Conservation (phyloP, 1,284 basidiomycete species). For the Ustilago loliicola region DNA sequence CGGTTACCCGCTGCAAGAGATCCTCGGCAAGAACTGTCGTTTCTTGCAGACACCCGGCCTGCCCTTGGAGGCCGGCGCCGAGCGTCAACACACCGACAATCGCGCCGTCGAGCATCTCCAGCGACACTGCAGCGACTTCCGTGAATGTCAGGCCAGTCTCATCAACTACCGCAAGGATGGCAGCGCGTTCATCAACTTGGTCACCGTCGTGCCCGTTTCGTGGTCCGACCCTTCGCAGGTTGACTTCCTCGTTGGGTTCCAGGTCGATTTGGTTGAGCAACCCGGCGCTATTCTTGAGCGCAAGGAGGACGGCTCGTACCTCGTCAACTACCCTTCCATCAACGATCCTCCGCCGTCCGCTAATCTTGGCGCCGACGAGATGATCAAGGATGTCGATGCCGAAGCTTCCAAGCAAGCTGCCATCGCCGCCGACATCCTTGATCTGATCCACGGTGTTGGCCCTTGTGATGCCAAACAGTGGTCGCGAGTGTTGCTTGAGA, state of each 20-base stretch:
- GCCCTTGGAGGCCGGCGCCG: conserved; percentile 77
- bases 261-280: conserved; percentile 83
- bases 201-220: conserved; percentile 68
- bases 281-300: conserved; percentile 81
- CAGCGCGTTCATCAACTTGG: conserved; percentile 77
- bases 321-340: conserved; percentile 63
- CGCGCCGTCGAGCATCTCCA: conserved; percentile 76
- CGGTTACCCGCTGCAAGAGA: conserved; percentile 78
- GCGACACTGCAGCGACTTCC: conserved; percentile 44
- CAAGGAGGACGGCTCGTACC: conserved; percentile 61
- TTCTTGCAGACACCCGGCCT: conserved; percentile 82
- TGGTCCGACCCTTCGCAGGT: conserved; percentile 78
- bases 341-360: conserved; percentile 50
- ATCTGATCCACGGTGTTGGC: conserved; percentile 50
- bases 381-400: conserved; percentile 46
- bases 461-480: conserved; percentile 58
- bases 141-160: conserved; percentile 82
- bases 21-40: conserved; percentile 68
- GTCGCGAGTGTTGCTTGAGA: conserved; percentile 61
- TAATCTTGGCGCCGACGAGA: conserved; percentile 34
- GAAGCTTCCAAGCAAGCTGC: conserved; percentile 50
- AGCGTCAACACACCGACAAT: conserved; percentile 78
- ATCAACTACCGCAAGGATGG: conserved; percentile 91
- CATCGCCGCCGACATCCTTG: conserved; percentile 52
- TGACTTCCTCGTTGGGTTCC: conserved; percentile 89